These are phyloP conservation scores for Sphaerobolus stellatus DNA, from an alignment of 1,284 basidiomycete genomes.

Conservation along the genomic window DNA sequence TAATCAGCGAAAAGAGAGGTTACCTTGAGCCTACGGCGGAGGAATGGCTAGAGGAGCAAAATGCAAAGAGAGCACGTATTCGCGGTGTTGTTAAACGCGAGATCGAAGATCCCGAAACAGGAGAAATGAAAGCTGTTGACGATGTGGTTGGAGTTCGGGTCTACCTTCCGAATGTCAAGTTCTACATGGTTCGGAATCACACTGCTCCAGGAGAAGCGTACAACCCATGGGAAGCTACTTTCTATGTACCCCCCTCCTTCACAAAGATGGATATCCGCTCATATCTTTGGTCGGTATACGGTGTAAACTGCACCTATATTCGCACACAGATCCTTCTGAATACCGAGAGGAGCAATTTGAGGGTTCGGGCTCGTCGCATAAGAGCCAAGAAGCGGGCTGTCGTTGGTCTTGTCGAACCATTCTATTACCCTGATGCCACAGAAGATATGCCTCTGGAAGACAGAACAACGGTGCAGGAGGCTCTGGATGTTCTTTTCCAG, in stretches of 20 bases:
- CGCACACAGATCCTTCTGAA: slow-evolving; percentile 87
- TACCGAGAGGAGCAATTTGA: slow-evolving; percentile 42
- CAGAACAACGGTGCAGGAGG: slow-evolving; percentile 52
- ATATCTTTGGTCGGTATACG: slow-evolving; percentile 82
- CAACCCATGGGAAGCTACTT: slow-evolving; percentile 93
- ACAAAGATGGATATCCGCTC: slow-evolving; percentile 91
- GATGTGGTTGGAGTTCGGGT: slow-evolving; percentile 76
- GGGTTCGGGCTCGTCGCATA: slow-evolving; percentile 30
- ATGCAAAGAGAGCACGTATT: slow-evolving; percentile 57
- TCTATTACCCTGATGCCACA: slow-evolving; percentile 82
- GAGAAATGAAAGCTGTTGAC: slow-evolving; percentile 25
- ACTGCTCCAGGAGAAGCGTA: slow-evolving; percentile 78
- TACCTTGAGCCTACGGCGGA: slow-evolving; percentile 39
- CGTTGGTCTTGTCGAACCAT: slow-evolving; percentile 85
- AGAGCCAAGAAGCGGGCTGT: slow-evolving; percentile 84
- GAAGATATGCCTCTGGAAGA: slow-evolving; percentile 69
- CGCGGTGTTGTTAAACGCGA: slow-evolving; percentile 55
- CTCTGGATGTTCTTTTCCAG: slow-evolving; percentile 38
- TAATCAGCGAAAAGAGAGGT: slow-evolving; percentile 41
- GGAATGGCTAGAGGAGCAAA: slow-evolving; percentile 57
- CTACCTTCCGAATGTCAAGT: slow-evolving; percentile 86
- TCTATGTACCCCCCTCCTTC: slow-evolving; percentile 81
- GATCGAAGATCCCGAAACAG: slow-evolving; percentile 36
- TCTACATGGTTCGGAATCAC: slow-evolving; percentile 83
- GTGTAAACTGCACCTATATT: slow-evolving; percentile 87